Evolutionary conservation across 805 yeast genomes (phyloP).

Genomic region (Wickerhamomyces subpelliculosus): DNA sequence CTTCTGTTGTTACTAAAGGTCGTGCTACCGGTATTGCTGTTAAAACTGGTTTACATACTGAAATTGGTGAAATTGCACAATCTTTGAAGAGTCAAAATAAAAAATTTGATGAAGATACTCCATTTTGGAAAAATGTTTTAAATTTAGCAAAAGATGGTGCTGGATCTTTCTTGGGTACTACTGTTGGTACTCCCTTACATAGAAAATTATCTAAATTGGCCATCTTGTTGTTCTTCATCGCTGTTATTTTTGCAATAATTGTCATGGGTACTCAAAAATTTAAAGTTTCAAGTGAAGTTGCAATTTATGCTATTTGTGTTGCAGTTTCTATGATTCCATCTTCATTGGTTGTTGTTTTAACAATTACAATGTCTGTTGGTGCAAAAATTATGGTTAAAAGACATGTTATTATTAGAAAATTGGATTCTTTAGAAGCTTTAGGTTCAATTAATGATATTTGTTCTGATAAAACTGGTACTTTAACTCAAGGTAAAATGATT

Average conservation of each 20-base stretch:
- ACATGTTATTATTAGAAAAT: slow-evolving; percentile 67
- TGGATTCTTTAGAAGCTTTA: slow-evolving; percentile 71
- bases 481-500: slow-evolving; percentile 76
- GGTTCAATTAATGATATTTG: slow-evolving; percentile 78
- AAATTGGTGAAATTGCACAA: slow-evolving; percentile 68
- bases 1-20: slow-evolving; percentile 68
- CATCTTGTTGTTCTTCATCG: slow-evolving; percentile 59
- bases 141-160: slow-evolving; percentile 43
- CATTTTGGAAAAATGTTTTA: slow-evolving; percentile 29
- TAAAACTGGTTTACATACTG: slow-evolving; percentile 64
- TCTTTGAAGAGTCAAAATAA: slow-evolving; percentile 40
- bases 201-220: slow-evolving; percentile 73
- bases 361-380: slow-evolving; percentile 84
- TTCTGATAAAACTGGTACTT: slow-evolving; percentile 79
- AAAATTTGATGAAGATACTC: slow-evolving; percentile 37
- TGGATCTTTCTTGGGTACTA: slow-evolving; percentile 69
- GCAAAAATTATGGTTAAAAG: slow-evolving; percentile 63
- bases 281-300: slow-evolving; percentile 70
- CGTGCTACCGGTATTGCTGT: slow-evolving; percentile 65
- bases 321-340: slow-evolving; percentile 77
- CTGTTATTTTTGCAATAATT: slow-evolving; percentile 79
- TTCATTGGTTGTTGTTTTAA: slow-evolving; percentile 68
- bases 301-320: slow-evolving; percentile 83
- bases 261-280: slow-evolving; percentile 82
- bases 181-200: slow-evolving; percentile 78